Conservation (phyloP, 352 stramenopile genomes). For the Globisporangium canariense region DNA sequence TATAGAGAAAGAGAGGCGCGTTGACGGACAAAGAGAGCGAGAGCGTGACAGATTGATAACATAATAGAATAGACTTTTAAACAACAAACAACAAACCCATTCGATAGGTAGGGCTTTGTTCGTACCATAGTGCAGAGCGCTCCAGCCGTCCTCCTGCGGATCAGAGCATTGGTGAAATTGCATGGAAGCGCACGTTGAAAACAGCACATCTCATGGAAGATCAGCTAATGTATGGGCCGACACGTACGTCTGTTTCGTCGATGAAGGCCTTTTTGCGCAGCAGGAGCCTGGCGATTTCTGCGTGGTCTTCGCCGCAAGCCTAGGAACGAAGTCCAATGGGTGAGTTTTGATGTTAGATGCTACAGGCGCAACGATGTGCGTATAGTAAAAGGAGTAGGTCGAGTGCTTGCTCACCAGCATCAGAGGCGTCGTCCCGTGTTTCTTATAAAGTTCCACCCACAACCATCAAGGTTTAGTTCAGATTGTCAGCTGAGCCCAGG, state of each 20-base stretch:
- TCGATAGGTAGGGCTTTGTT: not conserved
- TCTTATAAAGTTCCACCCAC: slow-evolving; percentile 19
- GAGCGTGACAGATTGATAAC: not conserved
- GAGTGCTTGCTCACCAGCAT: slow-evolving; percentile 49
- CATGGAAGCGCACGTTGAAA: not conserved
- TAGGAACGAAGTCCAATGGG: slow-evolving; percentile 13
- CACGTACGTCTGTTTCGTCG: slow-evolving; percentile 66
- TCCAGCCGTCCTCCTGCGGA: slow-evolving; percentile 66
- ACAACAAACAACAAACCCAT: not conserved
- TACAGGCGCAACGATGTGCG: too few species aligned
- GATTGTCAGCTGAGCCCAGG: not conserved
- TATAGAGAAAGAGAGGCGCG: slow-evolving; percentile 15
- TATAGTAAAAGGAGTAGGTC: not conserved
- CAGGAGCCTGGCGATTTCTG: slow-evolving; percentile 47
- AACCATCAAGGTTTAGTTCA: not conserved
- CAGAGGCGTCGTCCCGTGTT: slow-evolving; percentile 69
- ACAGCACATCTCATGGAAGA: not conserved
- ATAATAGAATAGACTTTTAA: slow-evolving; percentile 23
- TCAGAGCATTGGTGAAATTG: not conserved
- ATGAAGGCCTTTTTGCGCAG: slow-evolving; percentile 74
- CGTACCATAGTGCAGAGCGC: slow-evolving; percentile 75
- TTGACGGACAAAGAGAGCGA: slow-evolving; percentile 1
- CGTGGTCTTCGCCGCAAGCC: slow-evolving; percentile 73
- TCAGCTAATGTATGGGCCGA: not conserved
- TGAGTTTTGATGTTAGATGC: too few species aligned